Conservation (phyloP, 345 rosid genomes). For the Brassica carinata region DNA sequence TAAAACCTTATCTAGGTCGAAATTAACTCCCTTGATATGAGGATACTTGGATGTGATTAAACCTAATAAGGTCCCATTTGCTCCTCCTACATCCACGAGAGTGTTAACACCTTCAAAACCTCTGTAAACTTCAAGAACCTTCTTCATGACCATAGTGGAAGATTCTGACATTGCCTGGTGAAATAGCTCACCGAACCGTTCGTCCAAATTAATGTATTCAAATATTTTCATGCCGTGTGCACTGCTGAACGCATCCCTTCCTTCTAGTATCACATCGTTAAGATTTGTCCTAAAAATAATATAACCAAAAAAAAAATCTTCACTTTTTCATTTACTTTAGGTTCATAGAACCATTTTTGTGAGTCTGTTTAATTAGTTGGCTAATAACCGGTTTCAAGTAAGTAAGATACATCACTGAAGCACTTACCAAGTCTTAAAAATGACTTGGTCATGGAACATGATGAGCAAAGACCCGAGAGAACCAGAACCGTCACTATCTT, state of each 20-base stretch:
- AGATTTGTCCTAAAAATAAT: constrained; percentile 39
- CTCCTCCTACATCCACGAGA: constrained; percentile 73
- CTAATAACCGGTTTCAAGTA: not conserved
- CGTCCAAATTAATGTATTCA: constrained; percentile 47
- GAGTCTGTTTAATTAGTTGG: not conserved
- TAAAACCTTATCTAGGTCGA: constrained; percentile 40
- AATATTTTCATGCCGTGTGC: constrained; percentile 53
- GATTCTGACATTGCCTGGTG: constrained; percentile 50
- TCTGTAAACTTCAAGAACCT: constrained; percentile 49
- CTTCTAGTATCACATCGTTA: constrained; percentile 53
- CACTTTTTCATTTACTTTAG: not conserved
- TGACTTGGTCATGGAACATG: constrained; percentile 21
- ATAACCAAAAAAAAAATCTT: not conserved
- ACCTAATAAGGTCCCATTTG: constrained; percentile 48
- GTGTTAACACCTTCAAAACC: constrained; percentile 54
- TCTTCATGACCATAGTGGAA: constrained; percentile 46
- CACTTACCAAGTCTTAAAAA: constrained; percentile 34
- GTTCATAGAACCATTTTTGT: no score
- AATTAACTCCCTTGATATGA: constrained; percentile 51
- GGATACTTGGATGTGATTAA: constrained; percentile 56
- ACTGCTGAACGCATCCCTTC: constrained; percentile 57
- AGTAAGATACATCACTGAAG: not conserved
- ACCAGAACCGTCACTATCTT: constrained; percentile 32
- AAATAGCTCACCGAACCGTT: constrained; percentile 49
- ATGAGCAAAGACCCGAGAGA: constrained; percentile 30